Percentiles rank a stretch among this genome's conserved stretches.
Evolutionary conservation across 257 asterid species (phyloP).

Genomic region (Lantana camara): DNA sequence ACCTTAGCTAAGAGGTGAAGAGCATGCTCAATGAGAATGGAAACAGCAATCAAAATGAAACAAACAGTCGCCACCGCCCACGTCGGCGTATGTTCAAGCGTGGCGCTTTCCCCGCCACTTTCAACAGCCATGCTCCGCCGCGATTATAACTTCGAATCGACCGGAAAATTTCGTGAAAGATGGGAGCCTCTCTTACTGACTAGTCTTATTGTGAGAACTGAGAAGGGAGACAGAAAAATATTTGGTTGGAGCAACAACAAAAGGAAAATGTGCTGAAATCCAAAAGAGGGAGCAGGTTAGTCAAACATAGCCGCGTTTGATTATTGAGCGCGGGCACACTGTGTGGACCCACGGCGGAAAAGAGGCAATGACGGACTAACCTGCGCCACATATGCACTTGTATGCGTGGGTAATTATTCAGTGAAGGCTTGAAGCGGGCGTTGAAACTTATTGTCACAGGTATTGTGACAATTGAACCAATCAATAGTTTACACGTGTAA

Average conservation of each 20-base stretch:
- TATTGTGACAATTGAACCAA: neutral
- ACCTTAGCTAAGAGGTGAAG: constrained; percentile 73
- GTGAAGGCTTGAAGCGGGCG: neutral
- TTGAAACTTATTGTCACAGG: neutral
- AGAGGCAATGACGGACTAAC: constrained; percentile 18
- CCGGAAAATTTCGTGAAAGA: neutral
- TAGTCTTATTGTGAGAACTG: neutral
- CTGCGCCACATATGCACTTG: too few relatives aligned
- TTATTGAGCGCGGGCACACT: constrained; percentile 4
- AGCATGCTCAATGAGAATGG: constrained; percentile 64
- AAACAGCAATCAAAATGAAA: constrained; percentile 49
- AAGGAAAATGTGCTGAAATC: neutral
- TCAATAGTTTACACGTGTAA: constrained; percentile 9
- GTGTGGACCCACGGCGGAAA: constrained; percentile 20
- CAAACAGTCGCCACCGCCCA: constrained; percentile 80
- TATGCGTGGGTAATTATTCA: too few relatives aligned
- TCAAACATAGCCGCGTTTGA: constrained; percentile 19
- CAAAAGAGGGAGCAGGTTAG: neutral
- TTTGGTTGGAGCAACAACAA: neutral
- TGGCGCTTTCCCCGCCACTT: constrained; percentile 26
- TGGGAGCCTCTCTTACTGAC: neutral
- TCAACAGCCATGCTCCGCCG: constrained; percentile 34
- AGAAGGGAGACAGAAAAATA: neutral
- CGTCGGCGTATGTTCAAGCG: constrained; percentile 59
- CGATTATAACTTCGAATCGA: too few relatives aligned